Percentiles rank a stretch among this genome's conserved stretches.
phyloP scores from a whole-genome alignment of 805 yeast species.

The Maudiozyma bulderi region DNA sequence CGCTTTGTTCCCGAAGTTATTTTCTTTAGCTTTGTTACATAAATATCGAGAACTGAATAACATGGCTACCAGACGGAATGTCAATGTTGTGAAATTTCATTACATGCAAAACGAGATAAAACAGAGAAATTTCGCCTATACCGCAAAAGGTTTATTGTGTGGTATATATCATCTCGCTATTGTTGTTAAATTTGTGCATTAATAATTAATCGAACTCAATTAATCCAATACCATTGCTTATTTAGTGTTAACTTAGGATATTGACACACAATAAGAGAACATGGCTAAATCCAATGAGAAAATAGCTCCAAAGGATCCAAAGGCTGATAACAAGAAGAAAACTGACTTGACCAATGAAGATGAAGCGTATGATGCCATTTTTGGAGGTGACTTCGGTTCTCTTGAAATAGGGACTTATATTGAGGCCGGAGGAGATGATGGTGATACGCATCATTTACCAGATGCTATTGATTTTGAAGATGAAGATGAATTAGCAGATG shows the following conservation, averaged over 20 bases:
- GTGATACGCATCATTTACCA: constrained; percentile 61
- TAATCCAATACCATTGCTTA: too few species aligned
- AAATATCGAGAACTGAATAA: not conserved
- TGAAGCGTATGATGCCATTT: constrained; percentile 31
- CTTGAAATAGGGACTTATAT: constrained; percentile 26
- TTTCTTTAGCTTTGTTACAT: not conserved
- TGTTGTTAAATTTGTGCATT: too few species aligned
- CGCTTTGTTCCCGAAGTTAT: not conserved
- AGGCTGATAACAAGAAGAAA: constrained; percentile 1
- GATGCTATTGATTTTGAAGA: constrained; percentile 93
- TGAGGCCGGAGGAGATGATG: constrained; percentile 30
- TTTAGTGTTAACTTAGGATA: too few species aligned
- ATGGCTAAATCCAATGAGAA: not conserved
- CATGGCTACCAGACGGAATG: too few species aligned
- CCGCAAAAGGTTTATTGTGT: too few species aligned
- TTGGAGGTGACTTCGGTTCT: constrained; percentile 31
- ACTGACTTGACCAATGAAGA: constrained; percentile 30
- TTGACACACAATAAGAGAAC: too few species aligned
- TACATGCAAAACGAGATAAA: too few species aligned
- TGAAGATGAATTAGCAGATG: constrained; percentile 91
- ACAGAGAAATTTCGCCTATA: too few species aligned
- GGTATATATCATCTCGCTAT: too few species aligned
- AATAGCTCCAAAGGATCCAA: not conserved
- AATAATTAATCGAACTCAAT: too few species aligned
- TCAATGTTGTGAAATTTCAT: too few species aligned